Percentiles rank a stretch among this genome's conserved stretches.
phyloP scores from a whole-genome alignment of 331 rosid species.

The Phaseolus coccineus region DNA sequence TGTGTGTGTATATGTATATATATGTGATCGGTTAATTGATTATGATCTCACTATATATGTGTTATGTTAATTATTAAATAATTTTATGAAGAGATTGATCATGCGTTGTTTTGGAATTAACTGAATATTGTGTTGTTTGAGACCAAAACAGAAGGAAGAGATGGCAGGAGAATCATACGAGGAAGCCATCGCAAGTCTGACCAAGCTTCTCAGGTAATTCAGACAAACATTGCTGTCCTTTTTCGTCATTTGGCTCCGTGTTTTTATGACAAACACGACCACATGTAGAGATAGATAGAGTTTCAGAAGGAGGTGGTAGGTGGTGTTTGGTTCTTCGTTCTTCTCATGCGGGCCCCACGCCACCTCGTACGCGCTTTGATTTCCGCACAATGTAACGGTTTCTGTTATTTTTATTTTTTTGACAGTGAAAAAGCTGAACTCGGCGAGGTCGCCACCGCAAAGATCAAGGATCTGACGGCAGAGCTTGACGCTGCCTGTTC shows the following conservation, averaged over 20 bases:
- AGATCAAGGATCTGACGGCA: conserved; percentile 82
- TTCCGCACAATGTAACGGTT: not conserved
- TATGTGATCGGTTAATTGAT: not conserved
- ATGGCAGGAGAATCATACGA: conserved; percentile 80
- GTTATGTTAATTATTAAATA: not conserved
- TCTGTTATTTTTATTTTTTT: not conserved
- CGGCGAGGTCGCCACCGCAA: conserved; percentile 73
- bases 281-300: not conserved
- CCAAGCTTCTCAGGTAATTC: conserved; percentile 75
- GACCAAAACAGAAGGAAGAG: conserved; percentile 63
- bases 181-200: conserved; percentile 77
- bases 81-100: not conserved
- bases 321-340: not conserved
- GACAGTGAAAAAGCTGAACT: conserved; percentile 71
- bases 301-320: not conserved
- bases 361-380: conserved; percentile 7
- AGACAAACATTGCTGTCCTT: not conserved
- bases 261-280: not conserved
- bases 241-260: not conserved
- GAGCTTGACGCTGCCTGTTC: conserved; percentile 58
- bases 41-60: not conserved
- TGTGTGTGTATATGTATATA: too few species aligned
- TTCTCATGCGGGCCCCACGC: conserved; percentile 37
- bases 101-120: not conserved
- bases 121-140: not conserved